Conservation (phyloP, 441 rosid genomes). For the Pelargonium australe region DNA sequence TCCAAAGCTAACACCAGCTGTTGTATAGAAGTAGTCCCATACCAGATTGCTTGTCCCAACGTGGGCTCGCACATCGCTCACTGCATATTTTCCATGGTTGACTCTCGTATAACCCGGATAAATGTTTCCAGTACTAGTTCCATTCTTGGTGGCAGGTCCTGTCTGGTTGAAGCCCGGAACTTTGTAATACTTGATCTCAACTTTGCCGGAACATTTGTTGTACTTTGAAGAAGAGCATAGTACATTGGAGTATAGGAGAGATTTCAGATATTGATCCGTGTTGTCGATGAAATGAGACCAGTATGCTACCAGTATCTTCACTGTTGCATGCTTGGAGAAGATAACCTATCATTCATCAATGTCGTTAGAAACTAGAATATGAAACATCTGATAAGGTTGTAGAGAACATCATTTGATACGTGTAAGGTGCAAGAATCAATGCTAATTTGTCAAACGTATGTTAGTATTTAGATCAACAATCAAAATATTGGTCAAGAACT, state of each 20-base stretch:
- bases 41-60: conserved; percentile 75
- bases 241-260: conserved; percentile 63
- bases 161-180: conserved; percentile 78
- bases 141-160: conserved; percentile 54
- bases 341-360: conserved; percentile 40
- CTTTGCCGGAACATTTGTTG: conserved; percentile 60
- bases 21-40: conserved; percentile 84
- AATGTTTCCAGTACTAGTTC: conserved; percentile 44
- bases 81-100: conserved; percentile 79
- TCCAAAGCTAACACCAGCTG: conserved; percentile 82
- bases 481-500: no score
- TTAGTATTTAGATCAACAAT: no score
- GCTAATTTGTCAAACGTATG: no score
- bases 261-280: conserved; percentile 63
- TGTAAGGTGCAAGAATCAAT: no score
- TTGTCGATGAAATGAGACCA: conserved; percentile 72
- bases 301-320: conserved; percentile 73
- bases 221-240: conserved; percentile 61
- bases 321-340: conserved; percentile 72
- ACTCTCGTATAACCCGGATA: conserved; percentile 67
- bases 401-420: no score
- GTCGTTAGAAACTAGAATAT: background rate
- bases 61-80: conserved; percentile 60
- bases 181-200: conserved; percentile 61
- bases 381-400: no score